Evolutionary conservation across 495 filamentous ascomycete species (phyloP).

Genomic region (Halenospora varia): DNA sequence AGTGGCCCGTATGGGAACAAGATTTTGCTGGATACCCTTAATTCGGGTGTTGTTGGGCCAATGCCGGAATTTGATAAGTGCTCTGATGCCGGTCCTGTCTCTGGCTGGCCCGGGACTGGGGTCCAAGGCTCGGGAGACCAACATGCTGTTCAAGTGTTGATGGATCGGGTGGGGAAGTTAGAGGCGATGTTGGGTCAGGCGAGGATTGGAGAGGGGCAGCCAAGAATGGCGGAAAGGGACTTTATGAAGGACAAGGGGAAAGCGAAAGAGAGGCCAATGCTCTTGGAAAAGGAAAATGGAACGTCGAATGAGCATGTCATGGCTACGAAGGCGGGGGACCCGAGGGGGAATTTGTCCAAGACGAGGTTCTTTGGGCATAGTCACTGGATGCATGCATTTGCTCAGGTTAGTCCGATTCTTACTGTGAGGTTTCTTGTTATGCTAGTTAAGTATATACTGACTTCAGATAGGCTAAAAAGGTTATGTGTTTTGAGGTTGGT

Average conservation of each 20-base stretch:
- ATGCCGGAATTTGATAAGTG: no score
- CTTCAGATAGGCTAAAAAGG: slow-evolving; percentile 6
- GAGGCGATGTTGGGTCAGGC: slow-evolving; percentile 7
- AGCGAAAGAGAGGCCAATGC: no score
- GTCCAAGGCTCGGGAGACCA: not conserved
- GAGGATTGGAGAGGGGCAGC: not conserved
- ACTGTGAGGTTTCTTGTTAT: not conserved
- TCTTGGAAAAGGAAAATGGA: no score
- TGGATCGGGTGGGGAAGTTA: slow-evolving; percentile 2
- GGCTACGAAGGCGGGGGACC: no score
- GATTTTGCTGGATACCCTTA: no score
- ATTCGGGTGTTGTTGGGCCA: no score
- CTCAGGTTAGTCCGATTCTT: slow-evolving; percentile 45
- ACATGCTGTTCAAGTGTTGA: not conserved
- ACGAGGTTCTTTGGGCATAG: slow-evolving; percentile 48
- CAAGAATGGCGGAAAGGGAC: not conserved
- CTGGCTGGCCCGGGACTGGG: no score
- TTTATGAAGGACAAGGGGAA: no score
- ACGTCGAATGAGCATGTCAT: no score
- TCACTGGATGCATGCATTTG: slow-evolving; percentile 48
- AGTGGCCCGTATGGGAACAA: no score
- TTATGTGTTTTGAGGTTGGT: slow-evolving; percentile 12
- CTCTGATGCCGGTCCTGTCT: no score
- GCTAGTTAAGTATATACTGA: not conserved
- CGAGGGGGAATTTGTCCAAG: slow-evolving; percentile 32